Evolutionary conservation across 1,284 basidiomycete species (phyloP), one percentile per base, ranked within the genome.

Genomic region (Tylopilus sp.): DNA sequence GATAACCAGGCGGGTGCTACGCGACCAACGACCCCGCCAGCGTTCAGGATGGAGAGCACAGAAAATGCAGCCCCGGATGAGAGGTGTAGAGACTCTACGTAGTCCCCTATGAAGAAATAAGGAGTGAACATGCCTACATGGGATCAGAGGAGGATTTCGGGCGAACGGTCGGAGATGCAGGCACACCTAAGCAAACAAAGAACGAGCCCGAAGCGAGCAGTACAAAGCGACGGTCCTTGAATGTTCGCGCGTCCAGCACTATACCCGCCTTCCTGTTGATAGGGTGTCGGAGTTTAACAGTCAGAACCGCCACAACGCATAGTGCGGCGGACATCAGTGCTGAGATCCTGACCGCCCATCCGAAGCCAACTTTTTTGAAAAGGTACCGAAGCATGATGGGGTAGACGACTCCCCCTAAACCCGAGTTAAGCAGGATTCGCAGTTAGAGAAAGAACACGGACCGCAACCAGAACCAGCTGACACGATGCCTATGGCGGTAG

Each of bases 41-140:
- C 81, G 59, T 86, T 86, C 70, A 87, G 73, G 36, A 79, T 71
- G 0, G 82, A 77, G 16, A 86, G 72, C 2, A 82, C 71, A 55
- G 75, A 74, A 63, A 81, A 78, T 1, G 74, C 69, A 29, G 66
- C 64, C 29, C 65, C 55, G 2, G 72, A 54, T 10, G 70, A 53
- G 23, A 76, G 63, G 26, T 63, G 61, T 49, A 72, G 61, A 41
- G 65, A 70, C 60, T 73, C 62, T 9, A 75, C 70, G 61, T 78
- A 84, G 38, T 75, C 70, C 28, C 77, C 72, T 45, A 86, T 76
- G 67, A 79, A 86, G 61, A 84, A 82, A 59, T 77, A 79, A 2
- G 82, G 82, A 26, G 77, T 78, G 65, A 83, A 86, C 8, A 84
- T 64, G 23, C 78, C 81, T 81, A 44, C 74, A 62, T 76, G 81